Percentiles rank a stretch among this genome's conserved stretches.
Conservation (phyloP, 1,139 yeast species). For the Candida sanyaensis region DNA sequence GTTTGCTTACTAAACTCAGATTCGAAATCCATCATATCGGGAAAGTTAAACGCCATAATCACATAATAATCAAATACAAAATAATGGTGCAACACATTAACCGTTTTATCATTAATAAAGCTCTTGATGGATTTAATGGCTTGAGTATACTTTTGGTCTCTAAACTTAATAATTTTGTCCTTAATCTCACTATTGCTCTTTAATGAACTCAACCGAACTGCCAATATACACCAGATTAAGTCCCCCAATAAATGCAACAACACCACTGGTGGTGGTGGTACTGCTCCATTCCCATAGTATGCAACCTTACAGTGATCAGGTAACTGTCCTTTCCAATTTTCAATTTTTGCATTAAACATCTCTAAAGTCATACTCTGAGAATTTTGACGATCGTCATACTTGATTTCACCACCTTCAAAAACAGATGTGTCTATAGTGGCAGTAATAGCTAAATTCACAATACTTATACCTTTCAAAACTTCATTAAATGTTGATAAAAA, state of each 20-base stretch:
- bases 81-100: slow-evolving; percentile 15
- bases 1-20: slow-evolving; percentile 11
- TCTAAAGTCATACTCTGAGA: slow-evolving; percentile 17
- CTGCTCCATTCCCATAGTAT: slow-evolving; percentile 3
- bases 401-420: slow-evolving; percentile 11
- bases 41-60: slow-evolving; percentile 21
- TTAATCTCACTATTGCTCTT: slow-evolving; percentile 12
- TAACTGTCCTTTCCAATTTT: slow-evolving; percentile 15
- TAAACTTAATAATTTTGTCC: slow-evolving; percentile 15
- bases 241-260: slow-evolving; percentile 17
- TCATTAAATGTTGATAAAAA: slow-evolving; percentile 22
- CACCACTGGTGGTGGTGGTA: slow-evolving; percentile 18
- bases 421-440: slow-evolving; percentile 20
- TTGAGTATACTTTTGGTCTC: slow-evolving; percentile 20
- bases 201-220: slow-evolving; percentile 20
- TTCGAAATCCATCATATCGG: slow-evolving; percentile 20
- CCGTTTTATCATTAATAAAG: slow-evolving; percentile 13
- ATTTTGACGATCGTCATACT: slow-evolving; percentile 15
- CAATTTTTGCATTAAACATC: slow-evolving; percentile 17
- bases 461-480: slow-evolving; percentile 17
- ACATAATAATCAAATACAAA: slow-evolving; percentile 23
- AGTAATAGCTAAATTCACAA: slow-evolving; percentile 24
- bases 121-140: slow-evolving; percentile 16
- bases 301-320: slow-evolving; percentile 20
- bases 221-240: slow-evolving; percentile 22